phyloP scores from a whole-genome alignment of 108 stramenopile genomes.

The Epithemia pelagica region DNA sequence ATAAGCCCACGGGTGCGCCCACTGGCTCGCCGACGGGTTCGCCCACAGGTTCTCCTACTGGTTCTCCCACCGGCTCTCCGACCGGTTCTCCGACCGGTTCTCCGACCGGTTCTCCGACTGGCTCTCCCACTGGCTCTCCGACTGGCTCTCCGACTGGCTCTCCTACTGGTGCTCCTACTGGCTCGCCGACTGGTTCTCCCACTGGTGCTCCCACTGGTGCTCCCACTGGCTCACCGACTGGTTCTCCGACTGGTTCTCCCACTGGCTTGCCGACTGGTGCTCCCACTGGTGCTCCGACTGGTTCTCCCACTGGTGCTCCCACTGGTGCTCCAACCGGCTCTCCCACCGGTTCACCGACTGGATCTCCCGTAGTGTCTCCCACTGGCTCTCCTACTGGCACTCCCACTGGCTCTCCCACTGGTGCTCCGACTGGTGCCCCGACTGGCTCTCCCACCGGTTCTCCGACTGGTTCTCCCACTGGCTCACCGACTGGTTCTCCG shows the following conservation, averaged over 20 bases:
- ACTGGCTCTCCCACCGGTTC: background rate
- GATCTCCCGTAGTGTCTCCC: background rate
- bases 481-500: background rate
- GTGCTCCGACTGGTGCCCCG: background rate
- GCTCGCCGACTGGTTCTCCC: background rate
- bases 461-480: background rate
- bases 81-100: background rate
- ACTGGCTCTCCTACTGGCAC: background rate
- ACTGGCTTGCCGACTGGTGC: background rate
- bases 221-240: background rate
- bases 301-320: constrained; percentile 1
- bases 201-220: background rate
- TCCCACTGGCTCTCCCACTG: constrained; percentile 2
- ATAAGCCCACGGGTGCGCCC: background rate
- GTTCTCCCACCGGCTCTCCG: background rate
- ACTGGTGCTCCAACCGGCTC: constrained; percentile 1
- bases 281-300: background rate
- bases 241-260: background rate
- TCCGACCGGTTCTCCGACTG: background rate
- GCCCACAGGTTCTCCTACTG: background rate
- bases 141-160: background rate
- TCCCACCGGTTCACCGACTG: constrained; percentile 5
- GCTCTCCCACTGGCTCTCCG: background rate
- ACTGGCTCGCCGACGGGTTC: background rate
- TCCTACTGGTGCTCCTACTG: background rate